Percentiles rank a stretch among this genome's conserved stretches.
phyloP scores from a whole-genome alignment of 148 eudicot genomes.

The Linanthus parryae region DNA sequence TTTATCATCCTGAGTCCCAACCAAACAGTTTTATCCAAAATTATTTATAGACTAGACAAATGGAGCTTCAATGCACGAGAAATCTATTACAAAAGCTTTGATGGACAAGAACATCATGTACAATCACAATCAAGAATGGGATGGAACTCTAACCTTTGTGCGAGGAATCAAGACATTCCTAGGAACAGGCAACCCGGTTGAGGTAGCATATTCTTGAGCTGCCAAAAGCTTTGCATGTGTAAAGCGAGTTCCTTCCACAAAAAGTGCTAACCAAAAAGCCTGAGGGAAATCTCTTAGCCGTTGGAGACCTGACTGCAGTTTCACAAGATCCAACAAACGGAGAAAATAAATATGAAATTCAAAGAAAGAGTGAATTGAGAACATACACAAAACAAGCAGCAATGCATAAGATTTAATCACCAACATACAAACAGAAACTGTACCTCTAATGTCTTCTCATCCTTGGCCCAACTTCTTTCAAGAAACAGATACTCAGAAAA shows the following conservation, averaged over 20 bases:
- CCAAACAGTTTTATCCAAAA: no score
- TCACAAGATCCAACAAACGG: slow-evolving; percentile 5
- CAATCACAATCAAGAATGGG: slow-evolving; percentile 7
- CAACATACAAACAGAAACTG: not conserved
- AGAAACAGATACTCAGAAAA: slow-evolving; percentile 85
- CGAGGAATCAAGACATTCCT: slow-evolving; percentile 82
- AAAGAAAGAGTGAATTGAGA: not conserved
- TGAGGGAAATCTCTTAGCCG: slow-evolving; percentile 69
- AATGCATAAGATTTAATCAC: not conserved
- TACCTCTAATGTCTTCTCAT: slow-evolving; percentile 72
- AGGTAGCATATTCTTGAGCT: slow-evolving; percentile 78
- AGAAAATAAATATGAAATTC: not conserved
- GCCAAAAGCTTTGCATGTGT: slow-evolving; percentile 71
- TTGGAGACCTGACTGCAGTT: slow-evolving; percentile 64
- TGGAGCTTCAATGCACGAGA: no score
- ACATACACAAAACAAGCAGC: not conserved
- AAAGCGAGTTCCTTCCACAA: slow-evolving; percentile 89
- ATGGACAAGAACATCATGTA: not conserved
- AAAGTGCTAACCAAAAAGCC: slow-evolving; percentile 93
- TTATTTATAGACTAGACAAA: no score
- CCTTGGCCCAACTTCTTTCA: slow-evolving; percentile 90
- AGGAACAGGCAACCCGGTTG: slow-evolving; percentile 70
- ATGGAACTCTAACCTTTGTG: slow-evolving; percentile 51
- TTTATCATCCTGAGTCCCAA: no score
- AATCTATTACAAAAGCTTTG: not conserved